Percentiles rank a stretch among this genome's conserved stretches.
phyloP scores from a whole-genome alignment of 495 filamentous ascomycete species.

The Xylaria sp. region DNA sequence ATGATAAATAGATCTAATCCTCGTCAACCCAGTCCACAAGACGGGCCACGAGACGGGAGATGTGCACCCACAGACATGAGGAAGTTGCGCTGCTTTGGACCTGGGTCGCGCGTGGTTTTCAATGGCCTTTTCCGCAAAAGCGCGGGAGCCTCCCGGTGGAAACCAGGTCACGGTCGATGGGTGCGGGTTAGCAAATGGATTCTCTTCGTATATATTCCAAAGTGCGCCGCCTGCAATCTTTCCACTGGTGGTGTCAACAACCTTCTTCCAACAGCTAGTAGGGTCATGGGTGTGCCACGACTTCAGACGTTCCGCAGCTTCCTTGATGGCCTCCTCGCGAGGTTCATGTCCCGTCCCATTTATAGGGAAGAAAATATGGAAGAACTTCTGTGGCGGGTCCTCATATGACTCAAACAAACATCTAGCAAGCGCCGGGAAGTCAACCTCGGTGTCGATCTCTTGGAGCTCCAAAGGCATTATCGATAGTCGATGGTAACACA shows the following conservation, averaged over 20 bases:
- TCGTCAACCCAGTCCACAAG: neutral
- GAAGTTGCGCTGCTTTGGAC: constrained; percentile 34
- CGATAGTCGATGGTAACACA: neutral
- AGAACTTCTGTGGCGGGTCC: neutral
- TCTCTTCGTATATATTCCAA: constrained; percentile 45
- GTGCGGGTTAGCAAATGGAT: constrained; percentile 33
- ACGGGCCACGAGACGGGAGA: neutral
- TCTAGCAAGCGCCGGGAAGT: neutral
- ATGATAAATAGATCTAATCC: constrained; percentile 36
- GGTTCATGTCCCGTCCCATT: neutral
- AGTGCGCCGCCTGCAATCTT: constrained; percentile 41
- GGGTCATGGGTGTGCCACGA: constrained; percentile 38
- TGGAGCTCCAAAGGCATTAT: neutral
- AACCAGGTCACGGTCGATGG: constrained; percentile 41
- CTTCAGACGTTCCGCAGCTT: neutral
- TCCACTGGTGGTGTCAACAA: constrained; percentile 43
- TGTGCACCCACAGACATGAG: constrained; percentile 35
- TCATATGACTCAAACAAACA: constrained; percentile 10
- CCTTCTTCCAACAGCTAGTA: constrained; percentile 38
- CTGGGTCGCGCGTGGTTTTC: constrained; percentile 34
- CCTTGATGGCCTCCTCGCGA: neutral
- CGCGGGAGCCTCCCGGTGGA: constrained; percentile 37
- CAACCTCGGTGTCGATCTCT: neutral
- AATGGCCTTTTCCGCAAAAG: constrained; percentile 38
- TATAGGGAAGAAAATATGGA: neutral